Percentiles rank a stretch among this genome's conserved stretches.
Conservation (phyloP, 306 rosid genomes). For the Boehmeria nivea region DNA sequence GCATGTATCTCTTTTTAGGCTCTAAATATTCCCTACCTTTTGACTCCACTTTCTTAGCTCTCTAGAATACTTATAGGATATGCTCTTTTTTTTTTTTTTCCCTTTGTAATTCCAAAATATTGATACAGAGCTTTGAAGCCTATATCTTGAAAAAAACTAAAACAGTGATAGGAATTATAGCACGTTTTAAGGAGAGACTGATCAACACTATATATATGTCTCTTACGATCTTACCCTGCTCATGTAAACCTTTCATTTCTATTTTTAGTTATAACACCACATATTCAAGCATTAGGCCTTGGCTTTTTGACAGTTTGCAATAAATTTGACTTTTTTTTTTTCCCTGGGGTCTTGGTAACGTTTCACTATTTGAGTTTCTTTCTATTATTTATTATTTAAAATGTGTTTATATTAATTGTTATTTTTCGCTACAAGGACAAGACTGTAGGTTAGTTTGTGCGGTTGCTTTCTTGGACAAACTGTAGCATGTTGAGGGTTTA, state of each 20-base stretch:
- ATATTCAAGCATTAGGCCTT: neutral
- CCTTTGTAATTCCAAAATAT: conserved; percentile 17
- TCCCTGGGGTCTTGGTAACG: neutral
- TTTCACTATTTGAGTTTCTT: neutral
- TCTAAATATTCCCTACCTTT: conserved; percentile 37
- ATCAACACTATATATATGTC: too few relatives aligned
- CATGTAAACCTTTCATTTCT: conserved; percentile 24
- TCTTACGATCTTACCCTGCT: conserved; percentile 10
- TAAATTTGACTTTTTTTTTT: conserved; percentile 4
- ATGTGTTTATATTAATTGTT: neutral
- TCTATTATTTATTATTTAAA: neutral
- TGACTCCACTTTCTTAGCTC: conserved; percentile 50
- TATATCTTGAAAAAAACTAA: neutral
- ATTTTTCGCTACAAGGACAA: neutral
- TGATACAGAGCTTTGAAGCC: conserved; percentile 5
- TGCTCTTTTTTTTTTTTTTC: conserved; percentile 16
- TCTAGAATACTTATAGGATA: conserved; percentile 28
- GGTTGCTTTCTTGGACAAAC: conserved; percentile 1
- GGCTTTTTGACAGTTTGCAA: neutral
- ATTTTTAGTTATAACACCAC: conserved; percentile 22
- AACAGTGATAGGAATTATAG: too few relatives aligned
- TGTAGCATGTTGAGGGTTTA: conserved; percentile 4
- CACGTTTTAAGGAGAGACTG: conserved; percentile 24
- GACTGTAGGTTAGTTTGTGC: neutral
- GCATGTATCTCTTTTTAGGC: conserved; percentile 45